Conservation (phyloP, 306 rosid genomes). For the Astragalus glycyphyllos region DNA sequence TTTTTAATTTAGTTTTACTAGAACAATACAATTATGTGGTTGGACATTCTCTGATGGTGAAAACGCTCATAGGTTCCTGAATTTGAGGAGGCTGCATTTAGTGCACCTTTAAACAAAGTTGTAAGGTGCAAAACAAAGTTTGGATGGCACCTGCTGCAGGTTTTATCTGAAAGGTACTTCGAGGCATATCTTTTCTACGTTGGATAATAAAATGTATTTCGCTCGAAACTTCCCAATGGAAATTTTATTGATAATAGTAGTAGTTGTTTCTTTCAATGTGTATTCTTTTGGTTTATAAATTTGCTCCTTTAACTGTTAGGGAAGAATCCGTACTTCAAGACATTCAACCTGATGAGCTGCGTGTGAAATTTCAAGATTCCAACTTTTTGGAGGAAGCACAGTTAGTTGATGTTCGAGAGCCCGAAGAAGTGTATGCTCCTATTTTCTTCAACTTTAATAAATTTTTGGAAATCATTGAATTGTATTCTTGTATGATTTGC, state of each 20-base stretch:
- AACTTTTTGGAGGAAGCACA: conserved; percentile 78
- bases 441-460: conserved; percentile 30
- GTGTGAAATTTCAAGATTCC: conserved; percentile 73
- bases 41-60: conserved; percentile 40
- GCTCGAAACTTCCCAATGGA: not conserved
- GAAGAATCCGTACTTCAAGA: conserved; percentile 75
- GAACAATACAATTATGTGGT: conserved; percentile 21
- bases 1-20: not conserved
- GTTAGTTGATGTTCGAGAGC: conserved; percentile 88
- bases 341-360: conserved; percentile 77
- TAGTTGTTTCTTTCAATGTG: conserved; percentile 21
- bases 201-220: conserved; percentile 24
- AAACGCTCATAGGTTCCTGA: conserved; percentile 78
- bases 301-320: conserved; percentile 54
- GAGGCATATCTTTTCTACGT: conserved; percentile 26
- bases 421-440: conserved; percentile 85
- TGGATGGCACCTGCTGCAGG: conserved; percentile 97
- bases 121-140: conserved; percentile 88
- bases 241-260: not conserved
- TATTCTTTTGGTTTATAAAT: conserved; percentile 39
- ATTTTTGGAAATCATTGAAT: conserved; percentile 29
- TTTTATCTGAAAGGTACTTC: conserved; percentile 80
- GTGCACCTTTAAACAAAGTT: conserved; percentile 85
- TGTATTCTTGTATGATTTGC: conserved; percentile 1
- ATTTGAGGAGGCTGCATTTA: conserved; percentile 95